Evolutionary conservation across 164 flowering plant genomes (phyloP), one percentile per base, ranked within the genome.

Genomic region (Stephania cephalantha): DNA sequence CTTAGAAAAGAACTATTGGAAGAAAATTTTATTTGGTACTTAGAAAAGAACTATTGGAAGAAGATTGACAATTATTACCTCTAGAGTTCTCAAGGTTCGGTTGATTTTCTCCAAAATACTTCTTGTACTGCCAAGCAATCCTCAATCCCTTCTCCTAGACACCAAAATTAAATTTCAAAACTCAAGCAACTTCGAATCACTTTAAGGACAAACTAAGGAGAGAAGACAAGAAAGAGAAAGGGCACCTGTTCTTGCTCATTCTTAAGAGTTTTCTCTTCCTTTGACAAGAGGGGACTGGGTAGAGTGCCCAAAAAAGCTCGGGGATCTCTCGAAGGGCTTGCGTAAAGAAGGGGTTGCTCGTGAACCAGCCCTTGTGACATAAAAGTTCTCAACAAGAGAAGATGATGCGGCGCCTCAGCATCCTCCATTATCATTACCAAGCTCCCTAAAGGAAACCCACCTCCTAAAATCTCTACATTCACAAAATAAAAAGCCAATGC

Each of bases 111-210:
- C 86, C 91, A 68, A 89, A 84, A 76, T 92, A 95, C 87, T 92
- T 95, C 84, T 86, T 91, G 77, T 94, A 95, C 74, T 95, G 99
- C 99, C 99, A 93, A 72, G 99, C 99, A 82, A 95, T 95, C 83
- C 97, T 90, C 89, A 92, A 84, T 1, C 83, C 88, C 74, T 88
- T 88, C 76, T 91, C 97, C 98, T 90, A 82, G 69, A 84, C 46
- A 53, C 61, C 4, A 71, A 22, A 2, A 73, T 70, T 73, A 69
- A 35, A 53, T 46, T 58, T 25, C 15, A 58, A 67, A 72, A 64
- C 55, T 35, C 42, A 0, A 35, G 42, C 31, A 68, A 20, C 6
- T 42, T 44, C 25, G 31, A 75, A 6, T 35, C 48, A 35, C 52
- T 61, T 55, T 48, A 71, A 45, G 69, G 18, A 67, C 17, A 63